Base-by-base conservation (phyloP, 768 basidiomycete species). In the Plicaturopsis crispa region DNA sequence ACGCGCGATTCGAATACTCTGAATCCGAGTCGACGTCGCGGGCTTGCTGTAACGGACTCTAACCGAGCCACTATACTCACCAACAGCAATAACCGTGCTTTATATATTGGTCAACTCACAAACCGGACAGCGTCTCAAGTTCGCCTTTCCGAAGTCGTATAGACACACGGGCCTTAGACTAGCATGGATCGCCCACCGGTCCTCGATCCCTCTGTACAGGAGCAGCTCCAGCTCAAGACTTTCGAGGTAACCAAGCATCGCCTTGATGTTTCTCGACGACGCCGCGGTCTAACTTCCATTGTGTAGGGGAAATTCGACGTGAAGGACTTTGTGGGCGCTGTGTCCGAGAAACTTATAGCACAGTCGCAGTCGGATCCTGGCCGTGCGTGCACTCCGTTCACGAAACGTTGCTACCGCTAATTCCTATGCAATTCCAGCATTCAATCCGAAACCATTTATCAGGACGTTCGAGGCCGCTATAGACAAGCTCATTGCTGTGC, bases 371-470 rank as follows among this genome's bases (percentile, higher is more conserved):
- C 72, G 30, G 76, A 79, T 52, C 68, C 88, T 20, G 91, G 88
- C 38, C 90, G 91, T 84, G 62, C 66, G 23, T 24, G 24, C 34
- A 7, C 34, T 20, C 7, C 42, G 17, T 40, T 35, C 7, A 31
- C 24, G 33, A 18, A 17, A 17, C 28, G n/a, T 30, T 31, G 6
- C 10, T 38, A 24, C 8, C 31, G 20, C n/a, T 49, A 40, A 47
- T 36, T 38, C 26, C 35, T 40, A 33, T 22, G 44, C 35, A 28
- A 28, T 23, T 23, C 5, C 36, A 92, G 90, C 93, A n/a, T 94
- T 94, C 52, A 81, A 94, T 51, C 90, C 93, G 4, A 83, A 84
- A 51, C 90, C 93, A 0, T 96, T 97, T 61, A 85, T 97, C 43
- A 67, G 75, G 38, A 91, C 87, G 3, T 94, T 99, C 46, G 96